A percentile compares a stretch with the other conserved stretches of the same genome.
Conservation (phyloP, 306 rosid genomes). For the Sphenostylis stenocarpa region DNA sequence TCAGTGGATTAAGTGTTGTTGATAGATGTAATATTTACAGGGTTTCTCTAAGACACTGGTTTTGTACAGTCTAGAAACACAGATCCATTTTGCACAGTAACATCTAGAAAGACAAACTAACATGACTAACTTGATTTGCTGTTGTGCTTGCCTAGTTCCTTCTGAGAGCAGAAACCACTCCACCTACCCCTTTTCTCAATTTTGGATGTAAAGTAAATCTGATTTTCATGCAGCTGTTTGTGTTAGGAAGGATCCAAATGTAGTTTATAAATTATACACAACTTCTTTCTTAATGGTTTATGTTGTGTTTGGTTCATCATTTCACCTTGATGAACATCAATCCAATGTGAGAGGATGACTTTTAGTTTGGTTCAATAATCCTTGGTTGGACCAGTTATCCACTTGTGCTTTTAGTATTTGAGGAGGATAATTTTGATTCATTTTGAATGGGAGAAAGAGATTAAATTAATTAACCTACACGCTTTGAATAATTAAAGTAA, state of each 20-base stretch:
- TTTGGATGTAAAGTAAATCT: constrained; percentile 48
- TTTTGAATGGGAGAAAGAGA: neutral
- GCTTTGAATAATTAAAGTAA: neutral
- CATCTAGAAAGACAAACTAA: neutral
- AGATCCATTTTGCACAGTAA: constrained; percentile 34
- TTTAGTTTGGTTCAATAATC: constrained; percentile 17
- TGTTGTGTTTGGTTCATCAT: neutral
- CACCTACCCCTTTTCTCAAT: neutral
- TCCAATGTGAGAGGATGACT: neutral
- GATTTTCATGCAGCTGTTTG: constrained; percentile 32
- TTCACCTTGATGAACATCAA: neutral
- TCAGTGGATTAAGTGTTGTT: constrained; percentile 53
- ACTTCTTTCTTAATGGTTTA: constrained; percentile 14
- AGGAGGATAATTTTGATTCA: neutral
- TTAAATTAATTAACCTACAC: neutral
- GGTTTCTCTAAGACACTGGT: constrained; percentile 29
- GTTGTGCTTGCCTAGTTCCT: constrained; percentile 46
- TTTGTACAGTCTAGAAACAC: constrained; percentile 56
- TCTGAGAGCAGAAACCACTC: constrained; percentile 31
- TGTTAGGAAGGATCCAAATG: constrained; percentile 22
- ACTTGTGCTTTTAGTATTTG: neutral
- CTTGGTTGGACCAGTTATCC: constrained; percentile 3
- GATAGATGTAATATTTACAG: constrained; percentile 30
- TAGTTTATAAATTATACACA: constrained; percentile 18
- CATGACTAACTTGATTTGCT: constrained; percentile 32